phyloP scores from a whole-genome alignment of 768 basidiomycete genomes.

The Boletus rubescentipes region DNA sequence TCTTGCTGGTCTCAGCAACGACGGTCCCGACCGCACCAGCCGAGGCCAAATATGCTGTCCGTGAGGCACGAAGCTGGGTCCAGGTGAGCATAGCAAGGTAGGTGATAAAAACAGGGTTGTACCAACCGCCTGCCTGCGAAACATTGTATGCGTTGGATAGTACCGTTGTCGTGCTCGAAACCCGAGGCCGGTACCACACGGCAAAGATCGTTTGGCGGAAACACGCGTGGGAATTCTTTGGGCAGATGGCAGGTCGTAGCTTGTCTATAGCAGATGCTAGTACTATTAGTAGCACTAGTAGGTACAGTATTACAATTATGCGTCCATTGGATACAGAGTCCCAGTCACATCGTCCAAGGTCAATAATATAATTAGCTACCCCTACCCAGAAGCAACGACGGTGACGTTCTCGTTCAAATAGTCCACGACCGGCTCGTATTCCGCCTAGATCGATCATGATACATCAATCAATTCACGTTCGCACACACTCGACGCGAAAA shows the following conservation, averaged over 20 bases:
- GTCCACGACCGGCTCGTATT: slow-evolving; percentile 12
- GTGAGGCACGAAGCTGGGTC: slow-evolving; percentile 25
- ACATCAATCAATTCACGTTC: slow-evolving; percentile 6
- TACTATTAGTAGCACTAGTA: background rate
- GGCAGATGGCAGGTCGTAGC: no score
- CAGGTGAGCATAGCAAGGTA: background rate
- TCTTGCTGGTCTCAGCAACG: slow-evolving; percentile 11
- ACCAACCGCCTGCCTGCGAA: slow-evolving; percentile 28
- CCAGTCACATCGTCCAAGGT: background rate
- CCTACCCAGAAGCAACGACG: background rate
- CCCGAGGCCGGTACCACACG: background rate
- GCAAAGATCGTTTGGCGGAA: slow-evolving; percentile 14
- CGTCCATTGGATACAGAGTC: background rate
- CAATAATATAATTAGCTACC: background rate
- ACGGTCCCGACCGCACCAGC: slow-evolving; percentile 17
- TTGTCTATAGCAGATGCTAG: background rate
- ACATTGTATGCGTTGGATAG: slow-evolving; percentile 12
- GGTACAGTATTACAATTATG: background rate
- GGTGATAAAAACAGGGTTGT: background rate
- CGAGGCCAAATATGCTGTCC: slow-evolving; percentile 23
- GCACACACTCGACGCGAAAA: background rate
- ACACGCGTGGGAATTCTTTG: slow-evolving; percentile 18
- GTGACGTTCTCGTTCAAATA: slow-evolving; percentile 24
- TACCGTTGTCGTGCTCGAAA: slow-evolving; percentile 2
- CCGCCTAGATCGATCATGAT: slow-evolving; percentile 11